Evolutionary conservation across 2,329 filamentous ascomycete species (phyloP).

Genomic region (Dryadomyces quercivorus): DNA sequence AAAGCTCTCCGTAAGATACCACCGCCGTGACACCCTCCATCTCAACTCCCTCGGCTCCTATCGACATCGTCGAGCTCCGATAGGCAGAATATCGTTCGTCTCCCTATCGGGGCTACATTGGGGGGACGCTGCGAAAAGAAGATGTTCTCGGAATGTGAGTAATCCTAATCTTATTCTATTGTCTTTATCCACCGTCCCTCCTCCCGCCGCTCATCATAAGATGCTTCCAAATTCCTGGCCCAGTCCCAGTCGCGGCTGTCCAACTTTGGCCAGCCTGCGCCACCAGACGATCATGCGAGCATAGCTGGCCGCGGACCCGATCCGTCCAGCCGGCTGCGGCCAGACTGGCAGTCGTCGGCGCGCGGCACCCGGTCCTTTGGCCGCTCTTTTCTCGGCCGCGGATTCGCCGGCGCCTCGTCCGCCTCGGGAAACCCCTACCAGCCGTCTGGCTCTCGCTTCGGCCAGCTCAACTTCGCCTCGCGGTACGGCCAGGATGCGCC

Average conservation of each 20-base stretch:
- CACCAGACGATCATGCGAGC: constrained; percentile 32
- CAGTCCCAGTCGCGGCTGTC: constrained; percentile 90
- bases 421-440: constrained; percentile 64
- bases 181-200: neutral
- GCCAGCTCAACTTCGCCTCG: constrained; percentile 61
- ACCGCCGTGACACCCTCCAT: neutral
- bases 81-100: neutral
- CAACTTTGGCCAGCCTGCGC: constrained; percentile 45
- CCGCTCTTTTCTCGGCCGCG: constrained; percentile 27
- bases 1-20: too few relatives aligned
- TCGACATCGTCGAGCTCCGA: neutral
- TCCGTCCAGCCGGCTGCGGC: constrained; percentile 18
- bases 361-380: constrained; percentile 20
- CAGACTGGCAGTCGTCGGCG: constrained; percentile 21
- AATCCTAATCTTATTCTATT: neutral
- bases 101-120: constrained; percentile 7
- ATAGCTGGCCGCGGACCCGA: constrained; percentile 8
- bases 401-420: constrained; percentile 23
- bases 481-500: constrained; percentile 70
- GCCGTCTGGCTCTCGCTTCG: constrained; percentile 52
- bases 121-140: constrained; percentile 20
- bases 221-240: constrained; percentile 91
- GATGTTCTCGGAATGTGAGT: constrained; percentile 91
- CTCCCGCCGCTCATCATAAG: constrained; percentile 39
- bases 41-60: neutral